Conservation (phyloP, 1,284 basidiomycete genomes). For the Thecaphora thlaspeos region DNA sequence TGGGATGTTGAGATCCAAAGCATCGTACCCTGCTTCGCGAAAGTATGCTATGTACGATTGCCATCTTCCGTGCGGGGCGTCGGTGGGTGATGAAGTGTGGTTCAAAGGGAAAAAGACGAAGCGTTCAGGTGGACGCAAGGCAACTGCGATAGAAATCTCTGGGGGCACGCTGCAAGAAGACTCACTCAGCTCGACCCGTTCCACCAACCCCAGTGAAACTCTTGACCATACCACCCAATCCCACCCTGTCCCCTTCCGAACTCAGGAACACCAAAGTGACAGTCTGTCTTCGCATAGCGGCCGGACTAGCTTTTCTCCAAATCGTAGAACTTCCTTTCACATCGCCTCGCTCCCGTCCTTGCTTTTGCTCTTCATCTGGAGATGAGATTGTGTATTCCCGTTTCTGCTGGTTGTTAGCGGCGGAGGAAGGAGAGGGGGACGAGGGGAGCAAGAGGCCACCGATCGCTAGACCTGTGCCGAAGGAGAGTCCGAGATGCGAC, state of each 20-base stretch:
- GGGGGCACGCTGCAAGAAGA: no score
- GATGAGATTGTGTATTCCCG: no score
- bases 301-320: constrained; percentile 9
- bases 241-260: constrained; percentile 2
- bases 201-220: constrained; percentile 13
- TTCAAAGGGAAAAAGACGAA: not conserved
- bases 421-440: no score
- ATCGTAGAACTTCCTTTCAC: no score
- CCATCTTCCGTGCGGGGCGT: constrained; percentile 12
- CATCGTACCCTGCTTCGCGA: constrained; percentile 32
- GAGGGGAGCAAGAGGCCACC: no score
- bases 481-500: no score
- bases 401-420: no score
- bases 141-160: no score
- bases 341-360: no score
- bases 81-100: not conserved
- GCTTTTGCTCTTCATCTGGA: no score
- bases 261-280: constrained; percentile 27
- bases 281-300: constrained; percentile 22
- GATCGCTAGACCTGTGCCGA: no score
- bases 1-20: constrained; percentile 31
- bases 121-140: no score
- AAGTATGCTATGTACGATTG: constrained; percentile 36
- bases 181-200: constrained; percentile 1
- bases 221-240: constrained; percentile 8